These are phyloP conservation scores for Microthlaspi erraticum DNA, from an alignment of 345 rosid species.

Conservation along the genomic window DNA sequence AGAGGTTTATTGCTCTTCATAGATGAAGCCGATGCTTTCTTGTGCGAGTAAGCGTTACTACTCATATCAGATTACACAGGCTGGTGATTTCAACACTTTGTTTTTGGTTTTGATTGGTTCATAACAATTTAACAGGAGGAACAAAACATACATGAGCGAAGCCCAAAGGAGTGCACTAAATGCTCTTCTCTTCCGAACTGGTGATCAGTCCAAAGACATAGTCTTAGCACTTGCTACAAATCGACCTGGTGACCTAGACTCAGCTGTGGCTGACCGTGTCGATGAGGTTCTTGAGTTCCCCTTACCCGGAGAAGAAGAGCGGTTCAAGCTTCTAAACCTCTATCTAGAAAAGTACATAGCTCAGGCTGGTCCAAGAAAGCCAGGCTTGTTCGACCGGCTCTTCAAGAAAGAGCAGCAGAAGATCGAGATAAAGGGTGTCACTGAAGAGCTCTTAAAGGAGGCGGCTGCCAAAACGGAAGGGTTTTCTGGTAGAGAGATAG, in stretches of 20 bases:
- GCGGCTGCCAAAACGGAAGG: conserved; percentile 87
- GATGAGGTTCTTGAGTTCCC: conserved; percentile 95
- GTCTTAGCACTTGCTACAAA: conserved; percentile 97
- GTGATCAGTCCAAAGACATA: conserved; percentile 94
- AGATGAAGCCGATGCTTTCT: conserved; percentile 99
- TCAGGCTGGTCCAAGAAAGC: conserved; percentile 70
- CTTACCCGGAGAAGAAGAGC: conserved; percentile 80
- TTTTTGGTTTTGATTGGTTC: conserved; percentile 21
- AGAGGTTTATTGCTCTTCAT: conserved; percentile 91
- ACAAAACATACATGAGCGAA: conserved; percentile 90
- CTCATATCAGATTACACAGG: conserved; percentile 4
- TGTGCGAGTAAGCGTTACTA: conserved; percentile 82
- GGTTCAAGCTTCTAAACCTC: conserved; percentile 79
- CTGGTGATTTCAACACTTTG: conserved; percentile 3
- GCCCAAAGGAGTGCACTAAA: conserved; percentile 98
- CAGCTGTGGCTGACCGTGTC: conserved; percentile 90
- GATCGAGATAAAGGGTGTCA: conserved; percentile 82
- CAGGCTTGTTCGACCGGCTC: conserved; percentile 59
- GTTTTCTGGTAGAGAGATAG: conserved; percentile 94
- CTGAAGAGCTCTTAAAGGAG: conserved; percentile 74
- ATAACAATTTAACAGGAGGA: conserved; percentile 61
- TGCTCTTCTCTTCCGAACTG: conserved; percentile 91
- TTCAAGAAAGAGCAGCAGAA: conserved; percentile 66
- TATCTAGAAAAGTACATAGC: conserved; percentile 89
- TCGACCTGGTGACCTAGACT: conserved; percentile 94